These are phyloP conservation scores for Lepiota venenata DNA, from an alignment of 768 basidiomycete genomes.

Conservation along the genomic window DNA sequence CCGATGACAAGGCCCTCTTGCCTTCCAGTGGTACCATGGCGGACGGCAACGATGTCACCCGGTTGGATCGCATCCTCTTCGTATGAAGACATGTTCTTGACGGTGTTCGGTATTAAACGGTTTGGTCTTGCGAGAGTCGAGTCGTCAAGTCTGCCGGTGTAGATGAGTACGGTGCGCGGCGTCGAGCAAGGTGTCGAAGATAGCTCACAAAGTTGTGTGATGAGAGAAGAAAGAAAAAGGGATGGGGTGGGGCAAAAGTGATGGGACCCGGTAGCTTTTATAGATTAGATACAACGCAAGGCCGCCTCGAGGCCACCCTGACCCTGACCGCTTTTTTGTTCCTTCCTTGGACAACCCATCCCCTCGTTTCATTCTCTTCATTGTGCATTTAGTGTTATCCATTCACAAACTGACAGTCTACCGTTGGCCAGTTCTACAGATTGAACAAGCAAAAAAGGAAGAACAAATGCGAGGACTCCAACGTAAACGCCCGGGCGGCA, in stretches of 20 bases:
- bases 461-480: not conserved
- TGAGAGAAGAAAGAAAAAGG: slow-evolving; percentile 16
- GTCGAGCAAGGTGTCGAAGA: slow-evolving; percentile 1
- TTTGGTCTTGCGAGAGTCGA: slow-evolving; percentile 4
- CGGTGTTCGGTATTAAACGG: not conserved
- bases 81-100: slow-evolving; percentile 16
- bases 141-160: slow-evolving; percentile 1
- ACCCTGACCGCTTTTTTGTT: slow-evolving; percentile 13
- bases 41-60: slow-evolving; percentile 79
- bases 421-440: too few relatives aligned
- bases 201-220: slow-evolving; percentile 13
- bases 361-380: slow-evolving; percentile 3
- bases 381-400: not conserved
- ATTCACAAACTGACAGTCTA: not conserved
- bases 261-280: slow-evolving; percentile 19
- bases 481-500: not conserved
- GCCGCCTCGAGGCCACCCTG: slow-evolving; percentile 47
- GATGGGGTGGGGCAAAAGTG: slow-evolving; percentile 8
- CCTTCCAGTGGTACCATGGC: slow-evolving; percentile 57
- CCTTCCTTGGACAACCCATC: not conserved
- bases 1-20: slow-evolving; percentile 82
- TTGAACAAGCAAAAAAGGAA: not conserved
- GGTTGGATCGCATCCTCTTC: slow-evolving; percentile 39
- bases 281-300: slow-evolving; percentile 26
- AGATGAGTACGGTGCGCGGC: not conserved